Percentiles rank a stretch among this genome's conserved stretches.
Conservation (phyloP, 164 flowering plant genomes). For the Buxus sempervirens region DNA sequence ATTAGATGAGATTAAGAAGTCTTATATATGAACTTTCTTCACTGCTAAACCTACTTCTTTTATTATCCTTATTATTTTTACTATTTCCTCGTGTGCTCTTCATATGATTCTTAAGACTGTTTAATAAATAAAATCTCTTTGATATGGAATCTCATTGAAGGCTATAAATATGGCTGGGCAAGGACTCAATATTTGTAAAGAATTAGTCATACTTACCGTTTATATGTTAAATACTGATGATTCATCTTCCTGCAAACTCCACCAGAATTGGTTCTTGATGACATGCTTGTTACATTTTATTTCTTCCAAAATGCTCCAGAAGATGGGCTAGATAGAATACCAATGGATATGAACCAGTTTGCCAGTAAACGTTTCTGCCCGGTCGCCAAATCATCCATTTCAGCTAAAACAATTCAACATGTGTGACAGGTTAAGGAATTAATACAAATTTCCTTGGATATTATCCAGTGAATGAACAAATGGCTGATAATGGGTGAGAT, state of each 20-base stretch:
- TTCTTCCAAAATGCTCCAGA: too few relatives aligned
- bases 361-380: too few relatives aligned
- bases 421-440: too few relatives aligned
- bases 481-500: too few relatives aligned
- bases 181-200: not conserved
- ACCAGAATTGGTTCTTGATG: too few relatives aligned
- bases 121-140: not conserved
- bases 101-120: not conserved
- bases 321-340: too few relatives aligned
- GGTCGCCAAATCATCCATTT: too few relatives aligned
- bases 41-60: not conserved
- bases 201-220: not conserved
- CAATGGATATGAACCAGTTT: too few relatives aligned
- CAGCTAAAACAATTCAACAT: too few relatives aligned
- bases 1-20: not conserved
- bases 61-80: not conserved
- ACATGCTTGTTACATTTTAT: too few relatives aligned
- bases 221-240: not conserved
- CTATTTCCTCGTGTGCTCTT: not conserved
- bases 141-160: not conserved
- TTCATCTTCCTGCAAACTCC: not conserved
- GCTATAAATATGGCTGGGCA: not conserved
- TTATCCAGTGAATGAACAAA: too few relatives aligned
- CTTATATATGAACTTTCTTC: not conserved
- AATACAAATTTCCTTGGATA: too few relatives aligned